Evolutionary conservation across 805 yeast genomes (phyloP).

Genomic region (Pichia ethanolica): DNA sequence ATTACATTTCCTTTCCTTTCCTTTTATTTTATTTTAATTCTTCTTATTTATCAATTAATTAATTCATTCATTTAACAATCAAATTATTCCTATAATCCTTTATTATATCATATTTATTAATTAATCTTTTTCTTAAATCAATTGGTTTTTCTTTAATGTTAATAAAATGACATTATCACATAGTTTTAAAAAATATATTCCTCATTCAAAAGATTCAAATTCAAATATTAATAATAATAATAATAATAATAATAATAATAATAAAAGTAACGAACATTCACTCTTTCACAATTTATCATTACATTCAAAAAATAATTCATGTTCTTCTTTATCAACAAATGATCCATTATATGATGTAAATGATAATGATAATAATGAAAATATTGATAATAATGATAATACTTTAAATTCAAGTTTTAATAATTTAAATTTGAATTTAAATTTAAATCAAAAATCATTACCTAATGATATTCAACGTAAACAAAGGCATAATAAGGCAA

Average conservation of each 20-base stretch:
- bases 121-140: too few species aligned
- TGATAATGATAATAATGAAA: too few species aligned
- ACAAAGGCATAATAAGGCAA: neutral
- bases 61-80: too few species aligned
- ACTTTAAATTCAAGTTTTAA: neutral
- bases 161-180: neutral
- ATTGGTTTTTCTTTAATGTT: too few species aligned
- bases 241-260: too few species aligned
- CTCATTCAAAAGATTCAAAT: neutral
- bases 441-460: neutral
- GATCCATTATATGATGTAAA: neutral
- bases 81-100: too few species aligned
- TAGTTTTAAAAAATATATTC: neutral
- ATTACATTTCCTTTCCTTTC: too few species aligned
- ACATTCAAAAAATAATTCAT: neutral
- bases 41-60: too few species aligned
- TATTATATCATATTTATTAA: too few species aligned
- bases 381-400: too few species aligned
- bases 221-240: neutral
- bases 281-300: neutral
- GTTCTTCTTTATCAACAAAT: neutral
- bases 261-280: neutral
- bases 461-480: conserved; percentile 3
- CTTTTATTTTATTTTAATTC: too few species aligned
- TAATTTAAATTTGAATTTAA: neutral